Conservation (phyloP, 2,329 filamentous ascomycete genomes). For the Cladophialophora bantiana region DNA sequence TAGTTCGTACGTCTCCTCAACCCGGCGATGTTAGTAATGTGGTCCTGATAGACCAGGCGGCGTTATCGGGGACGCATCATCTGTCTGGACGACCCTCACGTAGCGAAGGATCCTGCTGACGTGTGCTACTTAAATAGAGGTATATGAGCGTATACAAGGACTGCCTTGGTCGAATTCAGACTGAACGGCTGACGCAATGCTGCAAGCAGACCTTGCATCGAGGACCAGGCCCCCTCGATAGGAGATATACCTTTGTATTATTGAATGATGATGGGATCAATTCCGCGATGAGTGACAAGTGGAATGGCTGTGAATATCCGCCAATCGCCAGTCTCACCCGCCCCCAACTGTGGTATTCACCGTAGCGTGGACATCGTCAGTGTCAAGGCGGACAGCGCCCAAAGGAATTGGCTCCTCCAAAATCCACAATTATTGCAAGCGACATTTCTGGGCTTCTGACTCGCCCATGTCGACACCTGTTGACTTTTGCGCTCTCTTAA, state of each 20-base stretch:
- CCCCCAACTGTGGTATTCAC: background rate
- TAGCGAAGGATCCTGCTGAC: background rate
- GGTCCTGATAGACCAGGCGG: background rate
- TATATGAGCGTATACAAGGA: background rate
- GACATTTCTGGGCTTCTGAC: constrained; percentile 5
- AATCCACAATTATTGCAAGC: background rate
- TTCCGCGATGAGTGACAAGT: background rate
- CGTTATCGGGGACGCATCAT: background rate
- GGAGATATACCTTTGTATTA: background rate
- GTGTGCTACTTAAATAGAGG: background rate
- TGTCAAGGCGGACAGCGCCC: background rate
- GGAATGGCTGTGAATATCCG: background rate
- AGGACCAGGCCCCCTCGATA: background rate
- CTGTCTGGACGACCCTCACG: no score
- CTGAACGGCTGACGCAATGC: background rate
- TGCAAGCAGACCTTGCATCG: background rate
- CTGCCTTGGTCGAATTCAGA: background rate
- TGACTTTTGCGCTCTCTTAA: constrained; percentile 1
- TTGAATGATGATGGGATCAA: background rate
- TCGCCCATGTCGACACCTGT: constrained; percentile 4
- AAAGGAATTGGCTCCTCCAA: background rate
- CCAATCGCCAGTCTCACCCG: background rate
- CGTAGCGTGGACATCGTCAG: background rate
- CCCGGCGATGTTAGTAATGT: background rate
- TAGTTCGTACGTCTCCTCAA: background rate